Conservation (phyloP, 1,284 basidiomycete genomes). For the Fomes fomentarius region DNA sequence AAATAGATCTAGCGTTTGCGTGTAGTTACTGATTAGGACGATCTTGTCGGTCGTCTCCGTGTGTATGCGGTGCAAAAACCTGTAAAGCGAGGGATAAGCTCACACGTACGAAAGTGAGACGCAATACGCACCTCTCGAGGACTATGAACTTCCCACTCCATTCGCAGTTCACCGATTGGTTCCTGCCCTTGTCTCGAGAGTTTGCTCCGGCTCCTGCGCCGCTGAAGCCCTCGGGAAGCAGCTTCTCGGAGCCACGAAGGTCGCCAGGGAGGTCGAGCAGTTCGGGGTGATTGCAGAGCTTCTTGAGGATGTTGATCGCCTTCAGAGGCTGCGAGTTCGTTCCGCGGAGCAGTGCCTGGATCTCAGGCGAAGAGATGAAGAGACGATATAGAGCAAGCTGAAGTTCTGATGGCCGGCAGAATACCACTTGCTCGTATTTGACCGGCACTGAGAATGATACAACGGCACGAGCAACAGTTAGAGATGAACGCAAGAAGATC, state of each 20-base stretch:
- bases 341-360: conserved; percentile 89
- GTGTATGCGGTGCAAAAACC: conserved; percentile 84
- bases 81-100: conserved; percentile 32
- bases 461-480: conserved; percentile 10
- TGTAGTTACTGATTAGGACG: conserved; percentile 98
- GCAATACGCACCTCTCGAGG: conserved; percentile 75
- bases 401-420: conserved; percentile 89
- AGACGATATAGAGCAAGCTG: conserved; percentile 90
- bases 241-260: conserved; percentile 81
- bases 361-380: conserved; percentile 95
- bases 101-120: neutral
- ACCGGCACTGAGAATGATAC: conserved; percentile 84
- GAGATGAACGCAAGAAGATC: too few relatives aligned
- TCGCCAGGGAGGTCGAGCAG: conserved; percentile 89
- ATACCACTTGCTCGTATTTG: conserved; percentile 99
- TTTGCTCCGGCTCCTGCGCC: conserved; percentile 47
- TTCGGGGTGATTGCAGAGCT: conserved; percentile 97
- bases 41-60: conserved; percentile 95
- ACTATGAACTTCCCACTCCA: conserved; percentile 96
- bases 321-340: conserved; percentile 95
- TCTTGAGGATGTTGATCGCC: conserved; percentile 96
- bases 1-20: conserved; percentile 94
- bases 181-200: conserved; percentile 42
- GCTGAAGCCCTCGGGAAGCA: conserved; percentile 85
- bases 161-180: conserved; percentile 69